Percentiles rank a stretch among this genome's conserved stretches.
Evolutionary conservation across 176 grass and related monocot genomes (phyloP).

Genomic region (Aegilops umbellulata): DNA sequence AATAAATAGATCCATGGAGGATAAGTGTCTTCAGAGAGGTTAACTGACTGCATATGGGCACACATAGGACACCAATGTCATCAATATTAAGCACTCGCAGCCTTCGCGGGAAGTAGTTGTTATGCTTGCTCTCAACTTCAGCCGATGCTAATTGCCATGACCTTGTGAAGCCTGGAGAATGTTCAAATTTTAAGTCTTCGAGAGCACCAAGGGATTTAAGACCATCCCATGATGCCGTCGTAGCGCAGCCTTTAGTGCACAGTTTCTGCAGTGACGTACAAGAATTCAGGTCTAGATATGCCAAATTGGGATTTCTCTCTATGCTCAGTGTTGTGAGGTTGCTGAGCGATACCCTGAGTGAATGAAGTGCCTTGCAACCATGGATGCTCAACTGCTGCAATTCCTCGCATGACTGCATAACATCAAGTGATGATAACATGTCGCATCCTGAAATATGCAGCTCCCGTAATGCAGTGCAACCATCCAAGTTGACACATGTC

Average conservation of each 20-base stretch:
- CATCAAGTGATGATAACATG: neutral
- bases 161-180: neutral
- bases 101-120: neutral
- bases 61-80: slow-evolving; percentile 10
- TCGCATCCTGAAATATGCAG: neutral
- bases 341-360: neutral
- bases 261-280: slow-evolving; percentile 3
- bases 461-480: neutral
- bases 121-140: neutral
- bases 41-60: slow-evolving; percentile 24
- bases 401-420: slow-evolving; percentile 1
- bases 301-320: neutral
- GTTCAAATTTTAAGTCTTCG: neutral
- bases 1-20: neutral
- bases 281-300: neutral
- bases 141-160: neutral
- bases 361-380: neutral
- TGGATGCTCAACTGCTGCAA: neutral
- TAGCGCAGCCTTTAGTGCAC: neutral
- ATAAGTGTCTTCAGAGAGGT: neutral
- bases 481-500: neutral
- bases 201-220: neutral
- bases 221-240: neutral
- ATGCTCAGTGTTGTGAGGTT: neutral
- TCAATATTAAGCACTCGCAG: neutral